These are phyloP conservation scores for Hemileccinum impolitum DNA, from an alignment of 768 basidiomycete genomes.

Conservation along the genomic window DNA sequence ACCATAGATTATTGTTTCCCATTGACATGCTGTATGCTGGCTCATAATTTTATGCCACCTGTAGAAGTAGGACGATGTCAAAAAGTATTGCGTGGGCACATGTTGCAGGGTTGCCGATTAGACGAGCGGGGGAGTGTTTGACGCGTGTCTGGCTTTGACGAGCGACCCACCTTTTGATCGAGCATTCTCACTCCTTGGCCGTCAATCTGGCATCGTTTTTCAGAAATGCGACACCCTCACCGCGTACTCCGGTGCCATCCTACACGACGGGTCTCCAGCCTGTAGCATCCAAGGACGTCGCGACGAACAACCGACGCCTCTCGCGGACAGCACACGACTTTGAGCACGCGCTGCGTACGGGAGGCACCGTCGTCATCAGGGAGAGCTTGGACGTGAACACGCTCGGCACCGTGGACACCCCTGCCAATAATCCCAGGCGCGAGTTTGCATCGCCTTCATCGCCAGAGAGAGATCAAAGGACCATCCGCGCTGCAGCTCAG, in stretches of 20 bases:
- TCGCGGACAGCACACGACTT: slow-evolving; percentile 82
- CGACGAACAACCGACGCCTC: slow-evolving; percentile 44
- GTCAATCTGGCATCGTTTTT: slow-evolving; percentile 68
- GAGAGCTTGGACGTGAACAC: slow-evolving; percentile 70
- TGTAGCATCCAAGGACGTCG: slow-evolving; percentile 49
- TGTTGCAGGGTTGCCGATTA: slow-evolving; percentile 20
- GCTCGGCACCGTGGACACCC: slow-evolving; percentile 55
- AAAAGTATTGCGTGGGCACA: slow-evolving; percentile 21
- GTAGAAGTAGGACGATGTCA: slow-evolving; percentile 30
- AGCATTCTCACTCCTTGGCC: not conserved
- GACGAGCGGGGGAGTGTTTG: not conserved
- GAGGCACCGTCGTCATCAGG: slow-evolving; percentile 64
- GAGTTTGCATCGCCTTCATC: slow-evolving; percentile 42
- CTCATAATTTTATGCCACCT: slow-evolving; percentile 32
- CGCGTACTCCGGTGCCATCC: slow-evolving; percentile 43
- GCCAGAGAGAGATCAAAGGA: slow-evolving; percentile 35
- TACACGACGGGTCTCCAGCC: slow-evolving; percentile 55
- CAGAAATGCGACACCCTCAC: slow-evolving; percentile 46
- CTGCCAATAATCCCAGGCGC: slow-evolving; percentile 21
- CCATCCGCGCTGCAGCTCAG: slow-evolving; percentile 30
- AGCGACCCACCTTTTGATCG: not conserved
- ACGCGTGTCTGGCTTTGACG: slow-evolving; percentile 6
- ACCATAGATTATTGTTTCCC: slow-evolving; percentile 33
- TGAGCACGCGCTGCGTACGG: slow-evolving; percentile 66
- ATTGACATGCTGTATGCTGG: slow-evolving; percentile 26